Conservation (phyloP, 139 green algal genomes). For the Chlorella vulgaris region DNA sequence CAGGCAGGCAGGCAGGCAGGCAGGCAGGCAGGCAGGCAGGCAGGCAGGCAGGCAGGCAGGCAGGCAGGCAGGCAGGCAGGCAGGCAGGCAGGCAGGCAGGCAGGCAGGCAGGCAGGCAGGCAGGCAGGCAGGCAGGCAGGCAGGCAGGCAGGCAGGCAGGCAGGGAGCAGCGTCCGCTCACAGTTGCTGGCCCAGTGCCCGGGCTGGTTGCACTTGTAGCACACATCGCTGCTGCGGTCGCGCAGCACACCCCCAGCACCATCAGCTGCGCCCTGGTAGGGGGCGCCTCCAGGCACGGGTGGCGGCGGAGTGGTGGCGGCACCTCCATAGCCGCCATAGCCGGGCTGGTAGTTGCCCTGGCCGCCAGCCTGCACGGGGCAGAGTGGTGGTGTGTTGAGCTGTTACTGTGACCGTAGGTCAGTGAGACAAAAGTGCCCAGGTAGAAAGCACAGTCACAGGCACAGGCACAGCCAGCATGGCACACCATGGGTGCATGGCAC, state of each 20-base stretch:
- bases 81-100: too few species aligned
- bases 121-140: too few species aligned
- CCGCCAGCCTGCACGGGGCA: neutral
- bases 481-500: neutral
- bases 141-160: too few species aligned
- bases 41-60: too few species aligned
- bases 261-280: conserved; percentile 12
- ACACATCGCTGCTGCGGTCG: conserved; percentile 19
- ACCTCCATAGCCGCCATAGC: neutral
- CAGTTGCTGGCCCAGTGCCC: neutral
- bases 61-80: too few species aligned
- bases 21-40: too few species aligned
- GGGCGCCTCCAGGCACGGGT: neutral
- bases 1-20: too few species aligned
- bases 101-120: too few species aligned
- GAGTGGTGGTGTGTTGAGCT: too few species aligned
- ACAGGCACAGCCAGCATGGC: neutral
- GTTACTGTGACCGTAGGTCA: too few species aligned
- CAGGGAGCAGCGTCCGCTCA: neutral
- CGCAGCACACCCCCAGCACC: conserved; percentile 6
- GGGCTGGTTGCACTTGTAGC: conserved; percentile 6
- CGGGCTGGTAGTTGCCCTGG: conserved; percentile 8
- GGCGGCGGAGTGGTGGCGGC: too few species aligned
- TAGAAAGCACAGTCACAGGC: neutral
- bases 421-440: neutral